phyloP scores from a whole-genome alignment of 139 green algal genomes.

The Tetraselmis striata region DNA sequence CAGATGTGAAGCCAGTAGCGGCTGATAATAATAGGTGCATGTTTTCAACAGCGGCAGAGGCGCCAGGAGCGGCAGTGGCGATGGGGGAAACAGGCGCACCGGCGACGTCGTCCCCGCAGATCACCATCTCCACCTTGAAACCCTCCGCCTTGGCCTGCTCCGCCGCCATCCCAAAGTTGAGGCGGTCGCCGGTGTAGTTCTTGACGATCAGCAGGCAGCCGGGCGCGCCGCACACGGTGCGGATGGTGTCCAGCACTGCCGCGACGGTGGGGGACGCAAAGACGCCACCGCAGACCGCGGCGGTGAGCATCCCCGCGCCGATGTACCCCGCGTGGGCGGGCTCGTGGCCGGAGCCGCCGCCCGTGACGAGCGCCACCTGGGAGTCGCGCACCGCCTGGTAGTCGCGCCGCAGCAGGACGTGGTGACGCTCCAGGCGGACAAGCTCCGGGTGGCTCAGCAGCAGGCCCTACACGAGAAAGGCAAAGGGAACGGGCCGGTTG shows the following conservation, averaged over 20 bases:
- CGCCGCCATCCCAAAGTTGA: constrained; percentile 87
- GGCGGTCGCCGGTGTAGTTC: constrained; percentile 90
- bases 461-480: background rate
- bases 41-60: no score
- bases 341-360: constrained; percentile 83
- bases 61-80: no score
- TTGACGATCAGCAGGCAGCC: constrained; percentile 75
- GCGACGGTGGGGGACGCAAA: constrained; percentile 71
- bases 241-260: constrained; percentile 76
- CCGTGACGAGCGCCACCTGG: no score
- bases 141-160: constrained; percentile 74
- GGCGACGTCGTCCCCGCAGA: no score
- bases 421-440: background rate
- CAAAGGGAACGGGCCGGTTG: background rate
- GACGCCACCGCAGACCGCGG: constrained; percentile 82
- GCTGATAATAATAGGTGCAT: no score
- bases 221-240: constrained; percentile 41
- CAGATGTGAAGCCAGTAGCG: no score
- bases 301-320: constrained; percentile 77
- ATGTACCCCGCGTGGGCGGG: constrained; percentile 75
- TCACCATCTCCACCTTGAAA: no score
- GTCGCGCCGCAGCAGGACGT: background rate
- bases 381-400: background rate
- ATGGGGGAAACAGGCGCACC: no score
- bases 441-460: background rate